Conservation (phyloP, 1,139 yeast species). For the Scheffersomyces titani region DNA sequence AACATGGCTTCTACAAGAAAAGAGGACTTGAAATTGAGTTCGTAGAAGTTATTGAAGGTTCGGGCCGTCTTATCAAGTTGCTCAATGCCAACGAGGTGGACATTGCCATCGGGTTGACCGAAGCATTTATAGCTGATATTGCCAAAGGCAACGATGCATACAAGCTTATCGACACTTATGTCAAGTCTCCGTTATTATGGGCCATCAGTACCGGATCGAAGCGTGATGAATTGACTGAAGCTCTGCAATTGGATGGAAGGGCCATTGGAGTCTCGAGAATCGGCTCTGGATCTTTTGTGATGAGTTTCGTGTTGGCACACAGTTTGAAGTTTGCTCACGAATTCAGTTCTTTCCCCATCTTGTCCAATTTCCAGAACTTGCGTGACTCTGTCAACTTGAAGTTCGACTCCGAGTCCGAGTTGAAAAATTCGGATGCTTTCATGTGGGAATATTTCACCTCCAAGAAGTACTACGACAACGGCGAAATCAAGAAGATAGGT, state of each 20-base stretch:
- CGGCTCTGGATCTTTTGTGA: constrained; percentile 89
- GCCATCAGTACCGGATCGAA: constrained; percentile 76
- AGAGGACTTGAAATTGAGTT: constrained; percentile 57
- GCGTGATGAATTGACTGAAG: constrained; percentile 53
- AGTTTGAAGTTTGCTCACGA: constrained; percentile 51
- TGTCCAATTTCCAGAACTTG: constrained; percentile 70
- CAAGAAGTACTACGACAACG: constrained; percentile 76
- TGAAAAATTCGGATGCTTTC: constrained; percentile 69
- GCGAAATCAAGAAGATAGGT: constrained; percentile 81
- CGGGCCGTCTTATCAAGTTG: constrained; percentile 82
- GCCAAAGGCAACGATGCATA: constrained; percentile 67
- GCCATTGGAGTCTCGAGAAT: constrained; percentile 83
- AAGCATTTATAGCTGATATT: constrained; percentile 83
- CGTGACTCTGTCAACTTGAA: constrained; percentile 74
- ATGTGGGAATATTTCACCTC: constrained; percentile 97
- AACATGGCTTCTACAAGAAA: constrained; percentile 52
- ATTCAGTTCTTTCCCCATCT: constrained; percentile 54
- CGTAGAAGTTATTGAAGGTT: constrained; percentile 80
- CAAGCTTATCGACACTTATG: constrained; percentile 78
- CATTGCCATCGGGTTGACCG: constrained; percentile 85
- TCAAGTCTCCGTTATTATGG: constrained; percentile 86
- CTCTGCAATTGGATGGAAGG: constrained; percentile 58
- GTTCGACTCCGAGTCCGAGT: constrained; percentile 26
- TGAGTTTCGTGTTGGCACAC: constrained; percentile 82
- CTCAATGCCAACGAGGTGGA: constrained; percentile 67